Base-by-base conservation (phyloP, 192 early-diverging fungal genomes). In the Coemansia sp. region DNA sequence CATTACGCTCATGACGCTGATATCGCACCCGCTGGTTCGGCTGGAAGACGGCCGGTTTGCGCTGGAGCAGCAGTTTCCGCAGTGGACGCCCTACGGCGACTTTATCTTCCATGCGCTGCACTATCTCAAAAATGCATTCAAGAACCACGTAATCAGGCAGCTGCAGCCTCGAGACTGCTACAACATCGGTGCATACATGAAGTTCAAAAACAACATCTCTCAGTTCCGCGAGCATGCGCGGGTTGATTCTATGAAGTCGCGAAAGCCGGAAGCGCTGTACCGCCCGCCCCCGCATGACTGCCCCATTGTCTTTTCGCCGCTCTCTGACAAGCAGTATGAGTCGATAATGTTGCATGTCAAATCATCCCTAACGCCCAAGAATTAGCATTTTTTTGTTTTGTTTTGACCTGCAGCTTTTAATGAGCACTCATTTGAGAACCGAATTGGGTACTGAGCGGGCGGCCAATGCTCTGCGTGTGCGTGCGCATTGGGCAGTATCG, bases 21-120 rank as follows among this genome's bases (percentile, higher is more conserved):
- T 93, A 73, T 90, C 87, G 45, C 93, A 96, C 60, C 93, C 93
- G 32, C 79, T 96, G 15, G 81, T 96, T 17, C 85, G 87, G 58
- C 50, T 75, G n/a, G 72, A 83, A 11, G 69, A 78, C 44, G 87
- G 87, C 7, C 58, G 78, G 17, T 83, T 95, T 51, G 83, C 81
- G 1, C 62, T 93, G 6, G 76, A 84, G 34, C 87, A 89, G 51
- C 87, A 88, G 60, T 93, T 93, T 52, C 85, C 91, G 2, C 71
- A 81, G 50, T 93, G 91, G 90, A 69, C 87, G 62, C 84, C 92
- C 10, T 80, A 90, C 54, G 86, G 84, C 57, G 89, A 93, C 66
- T 88, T 85, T 60, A 84, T 96, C 12, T 85, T 84, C 50, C 91
- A 96, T 62, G 73, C 93, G 3, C 79, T 96, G 57, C 87, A 93